A percentile compares a stretch with the other conserved stretches of the same genome.
Conservation (phyloP, 2,329 filamentous ascomycete species). For the Rachicladosporium sp. region DNA sequence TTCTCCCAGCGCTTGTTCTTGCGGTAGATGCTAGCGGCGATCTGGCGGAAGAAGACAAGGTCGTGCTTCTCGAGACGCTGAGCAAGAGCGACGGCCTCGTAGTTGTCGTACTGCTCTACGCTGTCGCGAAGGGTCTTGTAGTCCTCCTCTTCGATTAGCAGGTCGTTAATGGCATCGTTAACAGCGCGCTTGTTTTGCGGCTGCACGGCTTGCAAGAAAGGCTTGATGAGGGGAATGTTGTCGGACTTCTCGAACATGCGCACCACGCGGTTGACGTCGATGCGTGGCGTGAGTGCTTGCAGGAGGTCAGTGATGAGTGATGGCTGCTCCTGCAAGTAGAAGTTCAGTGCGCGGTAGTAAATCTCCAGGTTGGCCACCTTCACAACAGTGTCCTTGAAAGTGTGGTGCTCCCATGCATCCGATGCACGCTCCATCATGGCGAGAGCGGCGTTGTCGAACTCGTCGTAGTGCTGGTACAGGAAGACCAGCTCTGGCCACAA, state of each 20-base stretch:
- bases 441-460: conserved; percentile 92
- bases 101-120: conserved; percentile 98
- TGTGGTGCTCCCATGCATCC: conserved; percentile 98
- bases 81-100: conserved; percentile 86
- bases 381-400: conserved; percentile 96
- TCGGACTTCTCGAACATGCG: conserved; percentile 98
- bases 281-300: conserved; percentile 78
- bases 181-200: conserved; percentile 95
- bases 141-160: conserved; percentile 96
- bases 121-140: conserved; percentile 98
- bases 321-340: conserved; percentile 95
- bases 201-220: conserved; percentile 94
- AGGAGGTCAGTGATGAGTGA: conserved; percentile 91
- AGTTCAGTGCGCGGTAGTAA: conserved; percentile 93
- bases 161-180: conserved; percentile 94
- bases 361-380: conserved; percentile 99
- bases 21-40: conserved; percentile 94
- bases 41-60: conserved; percentile 97
- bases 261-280: conserved; percentile 98
- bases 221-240: conserved; percentile 96
- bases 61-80: conserved; percentile 93
- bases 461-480: conserved; percentile 95
- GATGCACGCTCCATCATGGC: conserved; percentile 96
- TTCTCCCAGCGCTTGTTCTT: conserved; percentile 99
- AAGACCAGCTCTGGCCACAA: conserved; percentile 97